phyloP scores from a whole-genome alignment of 2,329 filamentous ascomycete genomes.

The Fusarium udum region DNA sequence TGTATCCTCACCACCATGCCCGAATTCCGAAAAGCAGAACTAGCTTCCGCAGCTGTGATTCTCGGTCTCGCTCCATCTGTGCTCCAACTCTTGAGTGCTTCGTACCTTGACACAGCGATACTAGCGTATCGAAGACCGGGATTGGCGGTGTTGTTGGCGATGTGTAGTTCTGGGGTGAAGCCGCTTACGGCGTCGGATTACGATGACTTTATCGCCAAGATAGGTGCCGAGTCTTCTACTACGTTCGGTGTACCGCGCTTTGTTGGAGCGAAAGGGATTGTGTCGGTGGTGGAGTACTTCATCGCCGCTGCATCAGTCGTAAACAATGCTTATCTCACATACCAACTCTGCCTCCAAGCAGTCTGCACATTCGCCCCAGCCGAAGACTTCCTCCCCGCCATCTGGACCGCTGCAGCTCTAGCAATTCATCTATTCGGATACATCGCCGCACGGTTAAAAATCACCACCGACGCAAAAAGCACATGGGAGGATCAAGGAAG shows the following conservation, averaged over 20 bases:
- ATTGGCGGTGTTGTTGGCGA: slow-evolving; percentile 29
- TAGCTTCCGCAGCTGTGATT: slow-evolving; percentile 34
- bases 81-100: slow-evolving; percentile 30
- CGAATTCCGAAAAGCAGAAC: slow-evolving; percentile 40
- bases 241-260: background rate
- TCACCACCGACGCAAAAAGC: background rate
- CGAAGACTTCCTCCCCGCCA: slow-evolving; percentile 20
- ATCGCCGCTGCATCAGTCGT: slow-evolving; percentile 12
- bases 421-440: slow-evolving; percentile 7
- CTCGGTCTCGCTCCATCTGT: slow-evolving; percentile 33
- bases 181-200: slow-evolving; percentile 18
- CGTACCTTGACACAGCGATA: slow-evolving; percentile 34
- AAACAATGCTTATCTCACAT: slow-evolving; percentile 22
- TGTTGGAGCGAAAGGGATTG: background rate
- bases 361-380: slow-evolving; percentile 29
- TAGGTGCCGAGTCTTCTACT: slow-evolving; percentile 7
- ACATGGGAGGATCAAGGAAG: background rate
- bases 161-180: slow-evolving; percentile 21
- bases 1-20: slow-evolving; percentile 32
- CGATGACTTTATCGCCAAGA: background rate
- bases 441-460: background rate
- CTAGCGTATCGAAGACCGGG: slow-evolving; percentile 30
- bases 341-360: slow-evolving; percentile 21
- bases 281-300: slow-evolving; percentile 8
- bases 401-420: slow-evolving; percentile 3